A percentile compares a stretch with the other conserved stretches of the same genome.
Conservation (phyloP, 768 basidiomycete species). For the Kwoniella mangroviensis region DNA sequence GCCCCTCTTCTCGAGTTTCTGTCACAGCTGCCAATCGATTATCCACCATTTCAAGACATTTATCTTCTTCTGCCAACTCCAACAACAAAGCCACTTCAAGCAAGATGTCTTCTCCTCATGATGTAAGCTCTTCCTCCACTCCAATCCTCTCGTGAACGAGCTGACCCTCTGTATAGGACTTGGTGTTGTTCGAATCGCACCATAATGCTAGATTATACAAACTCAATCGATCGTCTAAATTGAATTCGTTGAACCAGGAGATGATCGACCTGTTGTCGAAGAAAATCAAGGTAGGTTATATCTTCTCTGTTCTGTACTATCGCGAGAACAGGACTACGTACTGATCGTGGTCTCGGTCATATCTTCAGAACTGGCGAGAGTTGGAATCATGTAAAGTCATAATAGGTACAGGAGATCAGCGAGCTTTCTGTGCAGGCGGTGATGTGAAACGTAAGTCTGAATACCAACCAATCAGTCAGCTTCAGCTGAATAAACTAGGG, state of each 20-base stretch:
- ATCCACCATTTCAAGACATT: constrained; percentile 33
- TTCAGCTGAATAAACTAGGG: no score
- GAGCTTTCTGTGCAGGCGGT: constrained; percentile 92
- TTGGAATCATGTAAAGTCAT: constrained; percentile 50
- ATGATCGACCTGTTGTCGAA: constrained; percentile 76
- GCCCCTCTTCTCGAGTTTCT: constrained; percentile 9
- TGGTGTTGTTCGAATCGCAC: constrained; percentile 46
- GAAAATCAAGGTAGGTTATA: constrained; percentile 71
- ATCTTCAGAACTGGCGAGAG: constrained; percentile 43
- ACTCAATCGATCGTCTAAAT: constrained; percentile 77
- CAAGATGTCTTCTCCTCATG: constrained; percentile 22
- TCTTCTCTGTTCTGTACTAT: not conserved
- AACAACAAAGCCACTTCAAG: constrained; percentile 11
- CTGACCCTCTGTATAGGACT: constrained; percentile 14
- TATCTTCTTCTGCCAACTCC: constrained; percentile 22
- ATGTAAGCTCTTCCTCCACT: constrained; percentile 10
- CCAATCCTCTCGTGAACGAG: not conserved
- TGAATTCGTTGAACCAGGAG: constrained; percentile 78
- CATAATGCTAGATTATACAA: constrained; percentile 65
- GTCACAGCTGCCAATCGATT: constrained; percentile 20
- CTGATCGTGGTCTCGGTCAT: not conserved
- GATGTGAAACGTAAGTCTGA: constrained; percentile 92
- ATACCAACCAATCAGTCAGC: no score
- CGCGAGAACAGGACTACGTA: not conserved
- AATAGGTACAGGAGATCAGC: constrained; percentile 60